A percentile compares a stretch with the other conserved stretches of the same genome.
phyloP scores from a whole-genome alignment of 1,139 yeast genomes.

The Taiozyma sp. region DNA sequence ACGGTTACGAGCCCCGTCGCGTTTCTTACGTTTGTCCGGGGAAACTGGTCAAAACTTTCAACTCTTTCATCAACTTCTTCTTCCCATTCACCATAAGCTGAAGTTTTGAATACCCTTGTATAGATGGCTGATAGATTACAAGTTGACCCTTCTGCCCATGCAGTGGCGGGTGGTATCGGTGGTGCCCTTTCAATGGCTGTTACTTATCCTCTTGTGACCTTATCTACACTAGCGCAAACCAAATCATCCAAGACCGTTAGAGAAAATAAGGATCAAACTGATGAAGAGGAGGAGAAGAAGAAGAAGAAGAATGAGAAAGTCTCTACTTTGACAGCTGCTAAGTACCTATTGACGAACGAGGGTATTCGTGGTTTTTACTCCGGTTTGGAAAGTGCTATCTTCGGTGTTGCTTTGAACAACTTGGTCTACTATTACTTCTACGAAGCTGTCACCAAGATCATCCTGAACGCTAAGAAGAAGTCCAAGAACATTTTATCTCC shows the following conservation, averaged over 20 bases:
- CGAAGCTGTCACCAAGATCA: slow-evolving; percentile 59
- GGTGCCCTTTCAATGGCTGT: slow-evolving; percentile 81
- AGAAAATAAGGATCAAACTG: slow-evolving; percentile 21
- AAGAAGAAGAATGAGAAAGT: slow-evolving; percentile 14
- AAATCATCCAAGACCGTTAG: slow-evolving; percentile 39
- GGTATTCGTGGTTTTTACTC: slow-evolving; percentile 75
- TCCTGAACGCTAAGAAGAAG: slow-evolving; percentile 34
- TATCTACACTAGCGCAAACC: slow-evolving; percentile 84
- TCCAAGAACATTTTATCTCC: slow-evolving; percentile 40
- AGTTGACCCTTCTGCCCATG: slow-evolving; percentile 66
- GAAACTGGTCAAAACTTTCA: background rate
- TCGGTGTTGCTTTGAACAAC: slow-evolving; percentile 83
- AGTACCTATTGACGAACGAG: slow-evolving; percentile 50
- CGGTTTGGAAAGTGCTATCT: slow-evolving; percentile 84
- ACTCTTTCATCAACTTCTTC: background rate
- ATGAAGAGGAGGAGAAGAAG: slow-evolving; percentile 9
- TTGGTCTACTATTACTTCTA: slow-evolving; percentile 89
- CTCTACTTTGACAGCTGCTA: slow-evolving; percentile 26
- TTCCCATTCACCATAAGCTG: background rate
- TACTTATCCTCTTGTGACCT: slow-evolving; percentile 81
- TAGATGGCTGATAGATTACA: slow-evolving; percentile 21
- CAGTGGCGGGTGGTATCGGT: slow-evolving; percentile 90
- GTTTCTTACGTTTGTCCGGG: background rate
- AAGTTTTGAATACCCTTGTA: background rate
- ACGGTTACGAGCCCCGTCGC: background rate